Evolutionary conservation across 768 basidiomycete species (phyloP).

Genomic region (Leccinum uliginosum): DNA sequence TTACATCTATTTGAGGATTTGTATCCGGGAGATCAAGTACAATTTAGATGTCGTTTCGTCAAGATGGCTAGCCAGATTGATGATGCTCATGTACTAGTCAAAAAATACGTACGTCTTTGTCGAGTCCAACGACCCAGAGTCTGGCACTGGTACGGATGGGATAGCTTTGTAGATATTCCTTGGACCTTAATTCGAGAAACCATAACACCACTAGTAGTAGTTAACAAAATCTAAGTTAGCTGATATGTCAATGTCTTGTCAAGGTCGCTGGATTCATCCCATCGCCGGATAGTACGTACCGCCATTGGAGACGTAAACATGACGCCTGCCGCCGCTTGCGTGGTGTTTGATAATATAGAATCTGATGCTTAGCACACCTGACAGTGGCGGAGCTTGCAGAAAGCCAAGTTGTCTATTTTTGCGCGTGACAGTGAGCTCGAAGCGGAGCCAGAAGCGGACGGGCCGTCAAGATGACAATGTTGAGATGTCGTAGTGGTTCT

Average conservation of each 20-base stretch:
- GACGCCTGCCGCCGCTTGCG: no score
- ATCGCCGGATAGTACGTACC: no score
- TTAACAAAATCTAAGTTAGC: neutral
- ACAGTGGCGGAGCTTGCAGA: no score
- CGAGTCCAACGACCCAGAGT: neutral
- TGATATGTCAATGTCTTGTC: neutral
- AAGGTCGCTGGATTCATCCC: no score
- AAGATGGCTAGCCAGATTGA: neutral
- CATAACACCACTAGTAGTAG: neutral
- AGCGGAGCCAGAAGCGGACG: neutral
- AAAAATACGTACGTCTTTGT: neutral
- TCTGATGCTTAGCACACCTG: no score
- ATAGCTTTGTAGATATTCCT: neutral
- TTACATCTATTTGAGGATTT: neutral
- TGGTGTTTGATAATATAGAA: no score
- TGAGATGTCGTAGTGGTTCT: neutral
- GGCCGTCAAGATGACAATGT: neutral
- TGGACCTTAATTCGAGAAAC: neutral
- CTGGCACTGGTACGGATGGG: neutral
- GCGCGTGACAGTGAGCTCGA: neutral
- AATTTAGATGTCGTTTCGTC: neutral
- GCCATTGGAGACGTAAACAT: no score
- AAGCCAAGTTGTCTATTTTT: neutral
- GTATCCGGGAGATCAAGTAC: neutral
- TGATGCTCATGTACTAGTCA: neutral